Conservation (phyloP, 441 rosid species). For the Daphne laureola region DNA sequence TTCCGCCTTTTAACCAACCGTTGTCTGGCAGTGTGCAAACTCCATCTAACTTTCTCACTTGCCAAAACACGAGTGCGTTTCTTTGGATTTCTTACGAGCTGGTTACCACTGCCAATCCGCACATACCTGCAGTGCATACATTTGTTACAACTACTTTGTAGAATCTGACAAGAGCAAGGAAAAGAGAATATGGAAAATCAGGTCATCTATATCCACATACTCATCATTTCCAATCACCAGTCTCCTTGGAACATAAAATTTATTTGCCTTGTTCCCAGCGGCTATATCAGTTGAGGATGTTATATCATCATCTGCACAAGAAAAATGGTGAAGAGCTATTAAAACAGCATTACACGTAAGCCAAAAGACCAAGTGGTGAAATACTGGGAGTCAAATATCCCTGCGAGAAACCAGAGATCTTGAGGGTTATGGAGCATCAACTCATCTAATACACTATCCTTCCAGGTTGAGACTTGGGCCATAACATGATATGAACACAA, state of each 20-base stretch:
- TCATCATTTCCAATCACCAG: conserved; percentile 85
- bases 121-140: conserved; percentile 57
- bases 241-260: conserved; percentile 75
- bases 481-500: too few relatives aligned
- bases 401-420: too few relatives aligned
- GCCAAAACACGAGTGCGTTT: conserved; percentile 85
- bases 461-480: too few relatives aligned
- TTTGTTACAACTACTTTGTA: too few relatives aligned
- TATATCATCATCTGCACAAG: conserved; percentile 45
- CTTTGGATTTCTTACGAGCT: conserved; percentile 95
- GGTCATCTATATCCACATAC: conserved; percentile 29
- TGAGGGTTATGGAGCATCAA: too few relatives aligned
- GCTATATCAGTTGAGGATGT: conserved; percentile 27
- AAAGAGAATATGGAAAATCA: too few relatives aligned
- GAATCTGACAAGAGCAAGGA: too few relatives aligned
- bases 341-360: conserved; percentile 3
- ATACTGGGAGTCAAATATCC: not conserved
- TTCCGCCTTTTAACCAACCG: conserved; percentile 76
- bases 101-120: conserved; percentile 90
- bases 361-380: not conserved
- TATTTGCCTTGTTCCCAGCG: conserved; percentile 40
- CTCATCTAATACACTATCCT: too few relatives aligned
- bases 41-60: conserved; percentile 95
- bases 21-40: conserved; percentile 87
- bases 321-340: conserved; percentile 10